Evolutionary conservation across 2,329 filamentous ascomycete genomes (phyloP).

Genomic region (Aspergillus ibericus): DNA sequence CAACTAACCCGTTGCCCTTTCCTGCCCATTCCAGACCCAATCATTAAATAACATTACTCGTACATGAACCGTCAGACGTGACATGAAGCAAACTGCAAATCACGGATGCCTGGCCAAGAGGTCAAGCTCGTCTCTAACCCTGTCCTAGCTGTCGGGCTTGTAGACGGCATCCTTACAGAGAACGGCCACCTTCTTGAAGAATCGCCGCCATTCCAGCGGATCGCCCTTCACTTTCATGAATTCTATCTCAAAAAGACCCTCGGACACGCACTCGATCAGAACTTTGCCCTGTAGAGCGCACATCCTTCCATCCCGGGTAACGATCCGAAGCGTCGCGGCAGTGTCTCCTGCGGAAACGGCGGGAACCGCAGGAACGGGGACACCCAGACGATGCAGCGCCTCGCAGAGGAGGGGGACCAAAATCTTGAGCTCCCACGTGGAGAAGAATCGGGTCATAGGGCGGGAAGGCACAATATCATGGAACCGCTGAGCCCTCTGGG

Average conservation of each 20-base stretch:
- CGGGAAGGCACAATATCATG: slow-evolving; percentile 87
- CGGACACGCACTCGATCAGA: slow-evolving; percentile 46
- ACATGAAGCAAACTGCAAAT: not conserved
- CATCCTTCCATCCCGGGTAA: slow-evolving; percentile 61
- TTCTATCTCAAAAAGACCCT: slow-evolving; percentile 75
- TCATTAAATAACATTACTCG: slow-evolving; percentile 17
- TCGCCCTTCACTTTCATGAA: slow-evolving; percentile 96
- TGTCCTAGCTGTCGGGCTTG: slow-evolving; percentile 49
- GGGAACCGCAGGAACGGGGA: slow-evolving; percentile 62
- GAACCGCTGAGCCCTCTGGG: slow-evolving; percentile 85
- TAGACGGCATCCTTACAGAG: slow-evolving; percentile 83
- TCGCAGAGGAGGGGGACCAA: slow-evolving; percentile 78
- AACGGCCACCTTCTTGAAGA: slow-evolving; percentile 94
- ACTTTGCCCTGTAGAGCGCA: slow-evolving; percentile 47
- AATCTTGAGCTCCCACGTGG: slow-evolving; percentile 70
- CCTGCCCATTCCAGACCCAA: slow-evolving; percentile 4
- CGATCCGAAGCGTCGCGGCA: slow-evolving; percentile 68
- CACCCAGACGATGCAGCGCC: slow-evolving; percentile 79
- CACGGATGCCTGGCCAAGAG: not conserved
- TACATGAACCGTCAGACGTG: slow-evolving; percentile 10
- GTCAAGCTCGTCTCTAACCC: not conserved
- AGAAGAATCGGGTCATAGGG: slow-evolving; percentile 89
- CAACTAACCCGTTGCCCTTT: not conserved
- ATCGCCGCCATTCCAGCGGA: slow-evolving; percentile 90
- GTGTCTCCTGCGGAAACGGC: slow-evolving; percentile 50